Conservation (phyloP, 805 yeast species). For the Lachancea sp. region DNA sequence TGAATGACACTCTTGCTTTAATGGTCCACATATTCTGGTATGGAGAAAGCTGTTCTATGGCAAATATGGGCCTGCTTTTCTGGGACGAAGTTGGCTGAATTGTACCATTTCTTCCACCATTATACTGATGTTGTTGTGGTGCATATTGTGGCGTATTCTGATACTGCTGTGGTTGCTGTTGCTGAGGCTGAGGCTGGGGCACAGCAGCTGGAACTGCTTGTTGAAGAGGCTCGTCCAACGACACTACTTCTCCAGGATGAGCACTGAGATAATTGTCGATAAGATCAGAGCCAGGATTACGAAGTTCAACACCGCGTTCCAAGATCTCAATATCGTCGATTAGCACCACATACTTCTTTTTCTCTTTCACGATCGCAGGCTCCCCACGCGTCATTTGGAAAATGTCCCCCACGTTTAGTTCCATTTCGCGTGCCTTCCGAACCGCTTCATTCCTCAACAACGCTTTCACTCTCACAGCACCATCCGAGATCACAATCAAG, state of each 20-base stretch:
- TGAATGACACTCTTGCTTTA: slow-evolving; percentile 84
- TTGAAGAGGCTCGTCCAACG: slow-evolving; percentile 7
- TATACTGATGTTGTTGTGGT: slow-evolving; percentile 3
- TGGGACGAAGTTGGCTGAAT: slow-evolving; percentile 18
- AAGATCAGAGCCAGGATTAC: slow-evolving; percentile 35
- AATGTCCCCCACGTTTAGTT: slow-evolving; percentile 39
- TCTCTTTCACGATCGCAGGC: slow-evolving; percentile 32
- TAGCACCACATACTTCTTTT: slow-evolving; percentile 43
- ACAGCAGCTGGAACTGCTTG: slow-evolving; percentile 9
- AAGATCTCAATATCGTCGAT: slow-evolving; percentile 42
- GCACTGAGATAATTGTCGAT: slow-evolving; percentile 53
- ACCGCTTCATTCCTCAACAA: slow-evolving; percentile 47
- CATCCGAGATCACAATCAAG: slow-evolving; percentile 44
- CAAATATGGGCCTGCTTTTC: slow-evolving; percentile 43
- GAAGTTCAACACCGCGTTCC: slow-evolving; percentile 34
- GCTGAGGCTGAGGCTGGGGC: slow-evolving; percentile 14
- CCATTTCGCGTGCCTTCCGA: slow-evolving; percentile 39
- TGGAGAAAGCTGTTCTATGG: slow-evolving; percentile 86
- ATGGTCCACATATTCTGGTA: slow-evolving; percentile 88
- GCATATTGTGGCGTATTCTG: slow-evolving; percentile 6
- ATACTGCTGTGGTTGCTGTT: slow-evolving; percentile 4
- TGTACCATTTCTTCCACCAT: background rate
- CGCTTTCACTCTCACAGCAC: slow-evolving; percentile 44
- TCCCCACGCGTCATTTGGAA: slow-evolving; percentile 29
- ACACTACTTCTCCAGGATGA: slow-evolving; percentile 46